Base-by-base conservation (phyloP, 352 stramenopile species). In the Phytophthora quininea region DNA sequence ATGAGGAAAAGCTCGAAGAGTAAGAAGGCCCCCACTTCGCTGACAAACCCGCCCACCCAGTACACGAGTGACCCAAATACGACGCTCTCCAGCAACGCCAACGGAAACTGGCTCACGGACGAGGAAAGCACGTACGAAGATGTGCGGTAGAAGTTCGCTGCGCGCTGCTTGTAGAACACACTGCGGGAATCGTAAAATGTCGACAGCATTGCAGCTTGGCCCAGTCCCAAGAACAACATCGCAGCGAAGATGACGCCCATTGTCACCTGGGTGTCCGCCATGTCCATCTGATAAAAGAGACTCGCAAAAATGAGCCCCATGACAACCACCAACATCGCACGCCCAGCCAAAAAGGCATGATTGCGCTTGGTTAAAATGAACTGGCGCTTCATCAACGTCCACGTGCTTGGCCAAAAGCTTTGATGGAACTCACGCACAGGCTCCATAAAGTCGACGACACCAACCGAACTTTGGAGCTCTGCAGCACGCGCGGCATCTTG, bases 181-280 rank as follows among this genome's bases (percentile, higher is more conserved):
- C 58, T 72, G 4, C 80, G 80, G 0, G 76, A 74, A 27, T 91
- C 74, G 58, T 93, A 92, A 58, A 97, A 92, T 19, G 80, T 87
- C 29, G 89, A 80, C 31, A 98, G 62, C 69, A 91, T 84, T 4
- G 89, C 71, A 49, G 92, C 85, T 47, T 91, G 82, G 37, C 88
- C 86, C 46, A 98, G 65, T 2, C 75, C 80, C 29, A 95, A 73
- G 66, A 95, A 97, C 38, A 98, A 75, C 30, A 97, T 74, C 14
- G 74, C 80, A 45, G 90, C 77, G 55, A 97, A 98, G 11, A 97
- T 69, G 38, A 97, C 77, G 35, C 93, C 90, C 51, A 97, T 80
- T 4, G 90, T 70, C 24, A 88, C 68, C 46, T 90, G 77, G 45
- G 75, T 73, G 61, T 89, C 74, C 2, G 59, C 61, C 33, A 76